These are phyloP conservation scores for Plenodomus lindquistii DNA, from an alignment of 2,329 filamentous ascomycete species.

Conservation along the genomic window DNA sequence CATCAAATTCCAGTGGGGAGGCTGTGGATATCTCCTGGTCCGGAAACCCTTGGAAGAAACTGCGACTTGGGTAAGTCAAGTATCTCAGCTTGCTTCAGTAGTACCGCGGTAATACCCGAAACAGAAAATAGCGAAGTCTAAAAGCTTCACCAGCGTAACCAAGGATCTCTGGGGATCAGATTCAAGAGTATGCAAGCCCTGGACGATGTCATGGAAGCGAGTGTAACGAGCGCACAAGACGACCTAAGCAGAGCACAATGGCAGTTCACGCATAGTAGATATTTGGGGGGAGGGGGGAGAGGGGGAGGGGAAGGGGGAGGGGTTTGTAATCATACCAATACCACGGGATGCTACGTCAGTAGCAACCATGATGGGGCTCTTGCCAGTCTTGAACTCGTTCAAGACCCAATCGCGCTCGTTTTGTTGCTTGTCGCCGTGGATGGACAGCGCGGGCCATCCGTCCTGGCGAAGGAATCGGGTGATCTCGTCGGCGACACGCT, in stretches of 20 bases:
- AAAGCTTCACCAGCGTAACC: slow-evolving; percentile 74
- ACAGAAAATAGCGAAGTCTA: slow-evolving; percentile 73
- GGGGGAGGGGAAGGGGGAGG: slow-evolving; percentile 47
- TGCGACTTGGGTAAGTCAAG: slow-evolving; percentile 76
- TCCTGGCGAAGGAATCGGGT: slow-evolving; percentile 96
- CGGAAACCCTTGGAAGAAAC: slow-evolving; percentile 69
- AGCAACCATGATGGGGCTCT: slow-evolving; percentile 99
- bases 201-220: slow-evolving; percentile 89
- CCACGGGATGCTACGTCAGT: slow-evolving; percentile 99
- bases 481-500: slow-evolving; percentile 96
- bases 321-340: slow-evolving; percentile 93
- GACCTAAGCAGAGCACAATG: slow-evolving; percentile 86
- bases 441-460: slow-evolving; percentile 96
- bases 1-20: slow-evolving; percentile 51
- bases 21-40: slow-evolving; percentile 64
- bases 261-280: slow-evolving; percentile 63
- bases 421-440: slow-evolving; percentile 99
- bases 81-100: slow-evolving; percentile 75
- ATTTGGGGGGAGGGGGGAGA: slow-evolving; percentile 39
- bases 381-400: slow-evolving; percentile 99
- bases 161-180: slow-evolving; percentile 81
- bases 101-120: slow-evolving; percentile 69
- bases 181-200: slow-evolving; percentile 84
- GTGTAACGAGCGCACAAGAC: slow-evolving; percentile 73
- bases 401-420: slow-evolving; percentile 99